A percentile compares a stretch with the other conserved stretches of the same genome.
phyloP scores from a whole-genome alignment of 441 rosid genomes.

The Pelargonium cotyledonis region DNA sequence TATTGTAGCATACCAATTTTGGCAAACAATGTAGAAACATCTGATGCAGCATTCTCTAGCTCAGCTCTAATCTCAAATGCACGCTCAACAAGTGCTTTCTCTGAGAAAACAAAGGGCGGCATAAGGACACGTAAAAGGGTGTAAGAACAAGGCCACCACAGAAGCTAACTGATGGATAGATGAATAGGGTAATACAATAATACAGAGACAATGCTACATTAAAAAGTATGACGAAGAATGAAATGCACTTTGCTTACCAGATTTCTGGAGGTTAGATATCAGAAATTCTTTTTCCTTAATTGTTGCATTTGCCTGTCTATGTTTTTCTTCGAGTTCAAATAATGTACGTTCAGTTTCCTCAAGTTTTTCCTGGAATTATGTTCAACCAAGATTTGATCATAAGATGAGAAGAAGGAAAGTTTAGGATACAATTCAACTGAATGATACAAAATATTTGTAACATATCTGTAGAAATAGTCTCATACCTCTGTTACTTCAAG shows the following conservation, averaged over 20 bases:
- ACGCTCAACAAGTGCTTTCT: conserved; percentile 75
- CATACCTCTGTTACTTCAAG: conserved; percentile 26
- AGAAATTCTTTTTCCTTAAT: conserved; percentile 88
- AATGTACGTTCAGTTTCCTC: conserved; percentile 69
- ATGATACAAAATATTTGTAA: not conserved
- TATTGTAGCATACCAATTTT: conserved; percentile 62
- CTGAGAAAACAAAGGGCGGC: conserved; percentile 32
- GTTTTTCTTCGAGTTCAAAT: conserved; percentile 84
- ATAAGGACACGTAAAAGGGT: not conserved
- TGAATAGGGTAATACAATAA: not conserved
- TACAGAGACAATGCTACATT: not conserved
- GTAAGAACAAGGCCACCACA: not conserved
- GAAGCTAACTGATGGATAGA: not conserved
- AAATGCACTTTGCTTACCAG: conserved; percentile 45
- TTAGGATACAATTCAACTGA: not conserved
- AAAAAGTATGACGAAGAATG: no score
- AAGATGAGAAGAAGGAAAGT: not conserved
- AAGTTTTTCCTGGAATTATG: conserved; percentile 58
- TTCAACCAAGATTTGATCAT: not conserved
- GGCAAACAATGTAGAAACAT: conserved; percentile 75
- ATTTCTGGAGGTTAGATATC: conserved; percentile 78
- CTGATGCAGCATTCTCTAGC: conserved; percentile 79
- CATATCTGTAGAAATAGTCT: not conserved
- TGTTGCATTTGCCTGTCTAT: conserved; percentile 80
- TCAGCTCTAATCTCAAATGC: conserved; percentile 83